Base-by-base conservation (phyloP, 495 filamentous ascomycete species). In the Copromyces sp. region DNA sequence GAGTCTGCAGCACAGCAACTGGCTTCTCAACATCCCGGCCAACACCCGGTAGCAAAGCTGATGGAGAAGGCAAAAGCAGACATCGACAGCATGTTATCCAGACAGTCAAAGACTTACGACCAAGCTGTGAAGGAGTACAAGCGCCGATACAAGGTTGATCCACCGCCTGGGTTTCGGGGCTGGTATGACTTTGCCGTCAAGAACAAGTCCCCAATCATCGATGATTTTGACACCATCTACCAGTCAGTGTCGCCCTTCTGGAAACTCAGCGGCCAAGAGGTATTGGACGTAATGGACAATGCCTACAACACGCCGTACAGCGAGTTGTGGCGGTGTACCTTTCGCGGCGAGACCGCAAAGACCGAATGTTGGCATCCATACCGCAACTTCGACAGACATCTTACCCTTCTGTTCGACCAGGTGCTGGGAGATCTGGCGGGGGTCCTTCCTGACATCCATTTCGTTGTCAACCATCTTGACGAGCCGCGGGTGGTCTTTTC, bases 391-490 rank as follows among this genome's bases (percentile, higher is more conserved):
- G 81, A 81, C 70, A 73, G 77, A 35, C 71, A 79, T 40, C 70
- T 76, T 2, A 41, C 61, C 1, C n/a, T 69, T 0, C 37, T 78
- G 32, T 75, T 81, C 39, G 72, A 80, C 39, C 71, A 14, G 2
- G 89, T 93, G 84, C 84, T 94, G 72, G 78, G 84, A n/a, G 78
- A 84, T 1, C 90, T 94, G 76, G 82, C 84, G 3, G 76, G 87
- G 59, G 84, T 84, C 70, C 79, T 93, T 39, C 93, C 92, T 0
- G 88, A 94, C 75, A 90, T 94, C 86, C 88, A 91, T 73, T 79
- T 95, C 61, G 88, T 90, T 0, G 90, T 94, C 78, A 95, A 95
- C 78, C 83, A 88, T 12, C 89, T 94, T 72, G 92, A 95, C 75
- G 93, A 94, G 76, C 90, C 90, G 29, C 83, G 90, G 5, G 89